A percentile compares a stretch with the other conserved stretches of the same genome.
phyloP scores from a whole-genome alignment of 202 grass and related monocot species.

The Brachypodium distachyon region DNA sequence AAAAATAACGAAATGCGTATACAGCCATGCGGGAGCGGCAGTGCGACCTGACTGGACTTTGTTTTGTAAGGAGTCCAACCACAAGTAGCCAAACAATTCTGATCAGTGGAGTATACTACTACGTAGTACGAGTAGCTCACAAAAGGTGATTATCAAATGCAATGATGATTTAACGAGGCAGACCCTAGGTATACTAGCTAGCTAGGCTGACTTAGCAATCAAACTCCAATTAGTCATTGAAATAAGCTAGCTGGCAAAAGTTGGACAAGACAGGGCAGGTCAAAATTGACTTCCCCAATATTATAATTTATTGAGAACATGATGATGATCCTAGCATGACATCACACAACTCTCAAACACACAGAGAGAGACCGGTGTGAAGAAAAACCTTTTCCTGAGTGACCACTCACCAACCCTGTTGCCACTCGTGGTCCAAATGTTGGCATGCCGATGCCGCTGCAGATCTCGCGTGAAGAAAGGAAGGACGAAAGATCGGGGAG shows the following conservation, averaged over 20 bases:
- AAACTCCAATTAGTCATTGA: neutral
- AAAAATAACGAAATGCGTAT: no score
- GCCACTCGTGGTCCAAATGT: constrained; percentile 13
- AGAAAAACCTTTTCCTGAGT: neutral
- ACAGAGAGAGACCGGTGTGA: neutral
- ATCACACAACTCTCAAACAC: constrained; percentile 3
- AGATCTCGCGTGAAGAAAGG: constrained; percentile 25
- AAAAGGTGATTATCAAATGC: no score
- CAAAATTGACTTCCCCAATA: constrained; percentile 14
- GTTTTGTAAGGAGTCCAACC: neutral
- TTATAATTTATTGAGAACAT: neutral
- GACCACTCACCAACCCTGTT: neutral
- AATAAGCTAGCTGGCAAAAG: neutral
- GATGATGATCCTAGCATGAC: constrained; percentile 17
- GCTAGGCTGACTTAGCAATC: neutral
- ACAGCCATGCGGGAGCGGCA: no score
- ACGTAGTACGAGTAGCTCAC: no score
- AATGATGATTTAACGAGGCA: no score
- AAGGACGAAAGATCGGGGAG: neutral
- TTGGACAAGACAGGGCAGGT: neutral
- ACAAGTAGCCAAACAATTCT: neutral
- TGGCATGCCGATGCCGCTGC: constrained; percentile 16
- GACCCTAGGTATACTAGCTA: neutral
- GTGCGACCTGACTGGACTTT: constrained; percentile 2
- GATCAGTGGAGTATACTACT: no score